Evolutionary conservation across 2,329 filamentous ascomycete species (phyloP).

Genomic region (Allantophomopsis cytisporea): DNA sequence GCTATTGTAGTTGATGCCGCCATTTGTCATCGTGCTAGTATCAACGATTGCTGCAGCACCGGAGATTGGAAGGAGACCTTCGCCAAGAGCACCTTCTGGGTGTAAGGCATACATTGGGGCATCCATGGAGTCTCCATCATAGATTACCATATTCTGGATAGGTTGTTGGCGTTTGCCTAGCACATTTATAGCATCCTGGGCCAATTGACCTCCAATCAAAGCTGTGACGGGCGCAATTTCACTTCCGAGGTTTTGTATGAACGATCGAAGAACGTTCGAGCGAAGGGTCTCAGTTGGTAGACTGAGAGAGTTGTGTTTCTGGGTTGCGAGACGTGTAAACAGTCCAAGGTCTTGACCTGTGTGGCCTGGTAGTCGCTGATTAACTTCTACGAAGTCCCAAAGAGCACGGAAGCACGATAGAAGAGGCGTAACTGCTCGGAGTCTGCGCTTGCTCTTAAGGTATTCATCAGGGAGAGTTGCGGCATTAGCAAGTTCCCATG

Average conservation of each 20-base stretch:
- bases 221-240: constrained; percentile 82
- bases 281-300: constrained; percentile 54
- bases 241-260: constrained; percentile 73
- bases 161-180: constrained; percentile 84
- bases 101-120: constrained; percentile 74
- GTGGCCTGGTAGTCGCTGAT: constrained; percentile 36
- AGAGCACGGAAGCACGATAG: constrained; percentile 79
- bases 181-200: constrained; percentile 96
- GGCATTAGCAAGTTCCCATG: constrained; percentile 69
- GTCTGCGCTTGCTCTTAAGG: constrained; percentile 50
- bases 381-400: constrained; percentile 66
- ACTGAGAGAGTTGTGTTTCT: constrained; percentile 63
- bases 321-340: constrained; percentile 67
- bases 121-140: constrained; percentile 72
- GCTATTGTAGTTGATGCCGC: constrained; percentile 3
- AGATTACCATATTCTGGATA: constrained; percentile 87
- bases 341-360: constrained; percentile 52
- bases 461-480: constrained; percentile 62
- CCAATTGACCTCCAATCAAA: constrained; percentile 78
- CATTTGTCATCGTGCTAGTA: constrained; percentile 1
- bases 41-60: constrained; percentile 8
- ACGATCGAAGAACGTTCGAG: constrained; percentile 64
- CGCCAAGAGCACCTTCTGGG: constrained; percentile 44
- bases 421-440: constrained; percentile 66
- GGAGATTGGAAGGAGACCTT: constrained; percentile 25